These are phyloP conservation scores for Lithospermum erythrorhizon DNA, from an alignment of 257 asterid genomes.

Conservation along the genomic window DNA sequence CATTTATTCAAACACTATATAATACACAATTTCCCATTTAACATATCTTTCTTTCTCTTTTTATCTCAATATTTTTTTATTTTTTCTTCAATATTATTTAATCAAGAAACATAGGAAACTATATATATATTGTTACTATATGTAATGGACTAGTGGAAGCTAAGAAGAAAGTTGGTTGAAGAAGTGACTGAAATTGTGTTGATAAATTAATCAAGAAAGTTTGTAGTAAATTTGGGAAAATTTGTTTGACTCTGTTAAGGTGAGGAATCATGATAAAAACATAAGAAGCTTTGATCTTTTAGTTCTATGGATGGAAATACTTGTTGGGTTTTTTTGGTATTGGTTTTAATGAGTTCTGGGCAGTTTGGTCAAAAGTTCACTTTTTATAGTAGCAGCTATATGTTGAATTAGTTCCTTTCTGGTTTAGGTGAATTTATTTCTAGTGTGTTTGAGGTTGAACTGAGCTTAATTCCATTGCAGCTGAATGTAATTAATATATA, in stretches of 20 bases:
- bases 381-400: neutral
- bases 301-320: constrained; percentile 12
- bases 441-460: neutral
- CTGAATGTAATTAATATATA: neutral
- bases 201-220: neutral
- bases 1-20: no score
- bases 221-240: constrained; percentile 13
- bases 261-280: neutral
- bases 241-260: constrained; percentile 4
- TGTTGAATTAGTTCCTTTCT: neutral
- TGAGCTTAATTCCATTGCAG: neutral
- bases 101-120: neutral
- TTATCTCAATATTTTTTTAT: no score
- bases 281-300: constrained; percentile 8
- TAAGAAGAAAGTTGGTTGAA: neutral
- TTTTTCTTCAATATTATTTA: neutral
- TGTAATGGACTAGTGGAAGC: neutral
- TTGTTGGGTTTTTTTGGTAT: constrained; percentile 8
- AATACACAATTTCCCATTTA: neutral
- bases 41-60: neutral
- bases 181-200: neutral
- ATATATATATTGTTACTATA: neutral
- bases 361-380: constrained; percentile 15
- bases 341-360: constrained; percentile 20
- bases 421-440: neutral